Percentiles rank a stretch among this genome's conserved stretches.
Evolutionary conservation across 2,329 filamentous ascomycete genomes (phyloP).

Genomic region (Gaeumannomyces tritici): DNA sequence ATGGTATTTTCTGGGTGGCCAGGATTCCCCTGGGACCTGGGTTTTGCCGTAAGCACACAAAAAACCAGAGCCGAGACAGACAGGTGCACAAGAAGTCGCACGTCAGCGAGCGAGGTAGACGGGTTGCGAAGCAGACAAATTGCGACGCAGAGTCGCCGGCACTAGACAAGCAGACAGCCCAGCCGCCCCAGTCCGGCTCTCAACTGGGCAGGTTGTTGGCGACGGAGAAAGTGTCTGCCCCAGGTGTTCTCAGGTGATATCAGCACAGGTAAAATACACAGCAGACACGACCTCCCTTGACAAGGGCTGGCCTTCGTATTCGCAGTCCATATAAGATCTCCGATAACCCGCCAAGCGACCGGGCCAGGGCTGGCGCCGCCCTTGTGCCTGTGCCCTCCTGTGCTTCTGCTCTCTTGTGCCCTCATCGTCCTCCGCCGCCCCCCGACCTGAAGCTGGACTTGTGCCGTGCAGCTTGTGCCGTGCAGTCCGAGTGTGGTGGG

Average conservation of each 20-base stretch:
- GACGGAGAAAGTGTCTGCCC: background rate
- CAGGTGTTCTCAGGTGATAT: background rate
- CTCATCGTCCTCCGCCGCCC: background rate
- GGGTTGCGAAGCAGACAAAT: too few relatives aligned
- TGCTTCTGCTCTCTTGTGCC: too few relatives aligned
- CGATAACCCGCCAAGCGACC: background rate
- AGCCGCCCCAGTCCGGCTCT: background rate
- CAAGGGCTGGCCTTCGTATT: background rate
- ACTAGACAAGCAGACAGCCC: background rate
- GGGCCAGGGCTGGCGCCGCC: too few relatives aligned
- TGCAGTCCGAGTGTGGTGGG: too few relatives aligned
- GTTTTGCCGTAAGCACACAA: background rate
- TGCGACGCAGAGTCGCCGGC: too few relatives aligned
- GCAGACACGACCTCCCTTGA: background rate
- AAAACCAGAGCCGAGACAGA: background rate
- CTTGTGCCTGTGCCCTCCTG: too few relatives aligned
- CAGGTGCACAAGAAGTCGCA: background rate
- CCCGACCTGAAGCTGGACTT: background rate
- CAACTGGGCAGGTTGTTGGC: background rate
- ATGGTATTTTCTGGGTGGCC: background rate
- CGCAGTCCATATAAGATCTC: background rate
- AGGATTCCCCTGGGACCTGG: background rate
- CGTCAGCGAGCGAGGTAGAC: too few relatives aligned
- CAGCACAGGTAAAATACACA: background rate
- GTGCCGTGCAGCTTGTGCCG: too few relatives aligned